Evolutionary conservation across 192 early-diverging fungal species (phyloP), one percentile per base, ranked within the genome.

Genomic region (Pilaira anomala): DNA sequence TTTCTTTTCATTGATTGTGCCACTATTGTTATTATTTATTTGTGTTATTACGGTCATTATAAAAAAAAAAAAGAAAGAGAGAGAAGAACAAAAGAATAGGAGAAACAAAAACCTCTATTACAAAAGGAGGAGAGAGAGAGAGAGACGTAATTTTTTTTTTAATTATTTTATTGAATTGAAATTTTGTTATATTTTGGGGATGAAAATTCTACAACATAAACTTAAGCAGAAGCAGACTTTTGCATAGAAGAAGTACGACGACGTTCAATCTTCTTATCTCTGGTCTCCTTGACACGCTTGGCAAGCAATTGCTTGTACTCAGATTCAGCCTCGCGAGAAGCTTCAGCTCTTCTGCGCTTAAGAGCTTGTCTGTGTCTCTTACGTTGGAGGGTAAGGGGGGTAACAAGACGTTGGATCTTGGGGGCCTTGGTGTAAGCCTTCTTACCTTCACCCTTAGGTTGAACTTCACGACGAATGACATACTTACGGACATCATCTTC

Each of bases 401-500:
- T 98, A 64, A 98, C 93, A 69, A 98, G 85, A 71, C 96, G 92
- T 85, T 98, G 96, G 85, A 98, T 97, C 84, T 94, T 94, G 69
- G 80, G 81, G 53, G 80, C 95, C 91, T 98, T 98, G 84, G 94
- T 91, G 87, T 85, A 88, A 63, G 89, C 79, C 88, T 95, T 94
- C 85, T 92, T 94, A 69, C 87, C 92, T 52, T 84, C 80, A 75
- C 88, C 86, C 86, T 92, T 93, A 82, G 87, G 87, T 71, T 86
- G 79, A 63, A 98, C 82, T 80, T 97, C 95, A 75, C 96, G 94
- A 76, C 95, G 94, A 74, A 98, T 97, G 55, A 98, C 96, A 83
- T 93, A 98, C 87, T 98, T 93, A 88, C 95, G 93, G 65, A 98
- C 96, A 85, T 98, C 96, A 83, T 97, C 96, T 58, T 93, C 93